Percentiles rank a stretch among this genome's conserved stretches.
These are phyloP conservation scores for Zopfia rhizophila DNA, from an alignment of 2,329 filamentous ascomycete species.

Conservation along the genomic window DNA sequence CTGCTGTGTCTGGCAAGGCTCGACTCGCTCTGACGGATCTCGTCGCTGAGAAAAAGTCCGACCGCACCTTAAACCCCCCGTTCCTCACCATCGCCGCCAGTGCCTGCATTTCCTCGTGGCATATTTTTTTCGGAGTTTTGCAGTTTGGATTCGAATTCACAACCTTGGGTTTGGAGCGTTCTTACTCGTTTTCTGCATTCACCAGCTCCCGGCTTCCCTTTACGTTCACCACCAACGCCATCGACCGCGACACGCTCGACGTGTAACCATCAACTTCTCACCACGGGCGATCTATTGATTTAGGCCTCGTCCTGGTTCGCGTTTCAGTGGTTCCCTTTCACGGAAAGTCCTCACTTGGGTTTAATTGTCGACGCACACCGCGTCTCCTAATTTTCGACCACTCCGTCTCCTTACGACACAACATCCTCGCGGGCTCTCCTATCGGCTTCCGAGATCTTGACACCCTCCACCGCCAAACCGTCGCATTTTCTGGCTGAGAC, in stretches of 20 bases:
- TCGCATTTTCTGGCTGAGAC: conserved; percentile 33
- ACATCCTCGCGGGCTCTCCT: conserved; percentile 11
- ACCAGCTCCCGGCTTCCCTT: conserved; percentile 14
- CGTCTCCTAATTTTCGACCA: conserved; percentile 23
- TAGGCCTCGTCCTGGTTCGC: conserved; percentile 48
- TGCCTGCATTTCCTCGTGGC: conserved; percentile 16
- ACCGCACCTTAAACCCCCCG: conserved; percentile 13
- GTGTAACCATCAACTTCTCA: conserved; percentile 25
- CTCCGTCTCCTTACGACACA: conserved; percentile 30
- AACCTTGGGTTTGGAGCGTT: conserved; percentile 23
- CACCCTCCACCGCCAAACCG: not conserved
- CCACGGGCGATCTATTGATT: conserved; percentile 53
- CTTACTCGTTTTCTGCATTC: conserved; percentile 11
- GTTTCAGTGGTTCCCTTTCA: conserved; percentile 26
- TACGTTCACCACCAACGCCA: conserved; percentile 15
- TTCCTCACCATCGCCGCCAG: not conserved
- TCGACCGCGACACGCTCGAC: conserved; percentile 28
- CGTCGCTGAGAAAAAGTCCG: conserved; percentile 24
- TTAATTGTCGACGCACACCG: conserved; percentile 17
- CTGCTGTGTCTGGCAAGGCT: conserved; percentile 12
- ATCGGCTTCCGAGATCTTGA: conserved; percentile 6
- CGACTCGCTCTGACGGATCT: conserved; percentile 20
- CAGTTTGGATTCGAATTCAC: conserved; percentile 19
- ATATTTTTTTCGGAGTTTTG: conserved; percentile 26
- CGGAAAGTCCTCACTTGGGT: too few relatives aligned